A percentile compares a stretch with the other conserved stretches of the same genome.
Conservation (phyloP, 306 rosid genomes). For the Castanospermum australe region DNA sequence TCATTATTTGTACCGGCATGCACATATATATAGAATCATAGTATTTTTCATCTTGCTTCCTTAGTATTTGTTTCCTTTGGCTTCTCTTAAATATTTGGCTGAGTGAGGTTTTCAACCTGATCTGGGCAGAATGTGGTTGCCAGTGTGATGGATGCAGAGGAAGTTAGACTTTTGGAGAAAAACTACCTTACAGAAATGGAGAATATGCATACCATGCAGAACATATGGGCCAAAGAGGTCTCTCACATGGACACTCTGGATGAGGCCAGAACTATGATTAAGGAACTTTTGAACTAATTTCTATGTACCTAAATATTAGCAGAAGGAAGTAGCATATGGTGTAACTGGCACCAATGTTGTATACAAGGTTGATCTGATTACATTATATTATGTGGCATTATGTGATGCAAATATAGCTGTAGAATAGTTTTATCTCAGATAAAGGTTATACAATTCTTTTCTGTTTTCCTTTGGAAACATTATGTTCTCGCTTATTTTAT, state of each 20-base stretch:
- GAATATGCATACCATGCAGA: constrained; percentile 38
- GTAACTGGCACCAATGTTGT: not conserved
- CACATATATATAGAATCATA: not conserved
- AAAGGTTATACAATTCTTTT: no score
- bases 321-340: not conserved
- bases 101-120: constrained; percentile 5
- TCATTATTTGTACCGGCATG: not conserved
- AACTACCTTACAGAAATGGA: constrained; percentile 43
- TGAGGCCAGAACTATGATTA: constrained; percentile 60
- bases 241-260: constrained; percentile 33
- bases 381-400: not conserved
- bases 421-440: not conserved
- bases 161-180: constrained; percentile 43
- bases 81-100: constrained; percentile 9
- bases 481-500: no score
- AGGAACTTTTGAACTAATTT: constrained; percentile 35
- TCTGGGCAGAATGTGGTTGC: constrained; percentile 67
- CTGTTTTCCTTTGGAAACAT: no score
- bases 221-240: constrained; percentile 69
- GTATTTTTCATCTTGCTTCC: not conserved
- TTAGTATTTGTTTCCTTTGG: constrained; percentile 2
- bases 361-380: not conserved
- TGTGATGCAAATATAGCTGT: not conserved
- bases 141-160: constrained; percentile 50
- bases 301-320: not conserved